Base-by-base conservation (phyloP, 2,329 filamentous ascomycete genomes). In the Xylariaceae sp. region DNA sequence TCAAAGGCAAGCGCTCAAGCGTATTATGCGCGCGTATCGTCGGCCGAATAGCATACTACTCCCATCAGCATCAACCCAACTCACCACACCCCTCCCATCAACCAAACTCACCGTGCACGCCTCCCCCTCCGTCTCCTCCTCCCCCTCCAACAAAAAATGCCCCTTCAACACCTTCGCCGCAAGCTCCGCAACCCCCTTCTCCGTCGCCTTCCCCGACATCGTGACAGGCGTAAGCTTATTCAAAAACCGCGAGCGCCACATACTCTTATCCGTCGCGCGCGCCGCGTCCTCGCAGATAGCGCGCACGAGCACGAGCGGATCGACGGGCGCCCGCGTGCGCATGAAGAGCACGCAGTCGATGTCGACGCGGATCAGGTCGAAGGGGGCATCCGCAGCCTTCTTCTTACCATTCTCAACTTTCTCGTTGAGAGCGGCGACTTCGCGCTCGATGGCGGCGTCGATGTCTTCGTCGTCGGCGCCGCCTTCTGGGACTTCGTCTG, bases 41-140 rank as follows among this genome's bases (percentile, higher is more conserved):
- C n/a, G 88, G 84, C 50, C 90, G 85, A 66, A 95, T 92, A n/a
- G 89, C 90, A 74, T 91, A 94, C 89, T 93, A 54, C 60, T 48
- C 3, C n/a, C 15, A 4, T 41, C 55, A 49, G 59, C 66, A n/a
- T 44, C 41, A 44, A 13, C 11, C 11, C 5, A n/a, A 1, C 17
- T 13, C 9, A 45, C 41, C 8, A n/a, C n/a, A n/a, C n/a, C 41
- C 13, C 3, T 4, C 10, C 5, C 5, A n/a, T n/a, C n/a, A n/a
- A n/a, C n/a, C 18, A 44, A 52, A 73, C 79, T 71, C 71, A 83
- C 81, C 63, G 80, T 77, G 60, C 70, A 64, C 50, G 68, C 57
- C 58, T 66, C 39, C 50, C 52, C 66, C 65, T 62, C 56, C 15
- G 58, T 65, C 23, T 41, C 41, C 39, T 61, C 47, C 23, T 59